These are phyloP conservation scores for Zizania latifolia DNA, from an alignment of 176 grass and related monocot species.

Conservation along the genomic window DNA sequence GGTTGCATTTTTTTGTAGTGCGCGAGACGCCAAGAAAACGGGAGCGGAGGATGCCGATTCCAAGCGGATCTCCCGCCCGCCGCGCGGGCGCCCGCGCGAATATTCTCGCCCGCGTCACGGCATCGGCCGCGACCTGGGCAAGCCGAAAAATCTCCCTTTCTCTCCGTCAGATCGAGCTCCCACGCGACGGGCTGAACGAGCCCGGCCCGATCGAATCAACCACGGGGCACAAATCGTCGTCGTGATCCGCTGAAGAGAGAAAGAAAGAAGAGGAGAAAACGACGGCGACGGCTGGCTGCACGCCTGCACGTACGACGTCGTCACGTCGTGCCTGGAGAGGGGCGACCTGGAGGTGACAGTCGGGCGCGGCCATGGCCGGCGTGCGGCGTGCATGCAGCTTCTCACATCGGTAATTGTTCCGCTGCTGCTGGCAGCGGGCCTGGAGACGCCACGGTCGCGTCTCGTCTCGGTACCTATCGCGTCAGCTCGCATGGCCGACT, in stretches of 20 bases:
- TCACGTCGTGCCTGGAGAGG: neutral
- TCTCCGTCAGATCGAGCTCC: too few species aligned
- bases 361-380: slow-evolving; percentile 11
- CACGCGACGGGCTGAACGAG: neutral
- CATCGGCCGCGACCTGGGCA: neutral
- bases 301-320: neutral
- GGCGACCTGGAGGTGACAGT: slow-evolving; percentile 36
- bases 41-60: slow-evolving; percentile 65
- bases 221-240: too few species aligned
- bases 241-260: too few species aligned
- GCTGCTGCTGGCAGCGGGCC: too few species aligned
- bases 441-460: too few species aligned
- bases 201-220: neutral
- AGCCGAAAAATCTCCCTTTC: too few species aligned
- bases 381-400: too few species aligned
- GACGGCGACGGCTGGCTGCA: too few species aligned
- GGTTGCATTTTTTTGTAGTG: neutral
- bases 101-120: slow-evolving; percentile 17
- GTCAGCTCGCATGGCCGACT: neutral
- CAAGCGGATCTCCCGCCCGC: slow-evolving; percentile 48
- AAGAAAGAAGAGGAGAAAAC: too few species aligned
- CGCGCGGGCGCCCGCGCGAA: slow-evolving; percentile 7
- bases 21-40: slow-evolving; percentile 34
- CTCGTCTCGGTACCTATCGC: too few species aligned
- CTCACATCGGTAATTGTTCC: slow-evolving; percentile 32